Evolutionary conservation across 495 filamentous ascomycete genomes (phyloP).

Genomic region (Diplogelasinospora grovesii): DNA sequence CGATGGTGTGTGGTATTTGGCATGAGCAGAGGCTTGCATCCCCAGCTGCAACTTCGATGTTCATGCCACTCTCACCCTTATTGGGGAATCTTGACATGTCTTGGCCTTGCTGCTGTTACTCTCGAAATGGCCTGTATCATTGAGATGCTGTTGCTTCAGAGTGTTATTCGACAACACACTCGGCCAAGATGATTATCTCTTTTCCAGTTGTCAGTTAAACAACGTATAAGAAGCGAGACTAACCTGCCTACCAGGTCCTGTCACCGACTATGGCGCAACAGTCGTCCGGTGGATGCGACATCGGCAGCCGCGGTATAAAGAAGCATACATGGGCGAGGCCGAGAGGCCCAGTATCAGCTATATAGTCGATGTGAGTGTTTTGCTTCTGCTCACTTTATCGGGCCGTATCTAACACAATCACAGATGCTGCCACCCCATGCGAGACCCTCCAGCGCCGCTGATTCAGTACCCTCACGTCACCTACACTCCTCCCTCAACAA

Average conservation of each 20-base stretch:
- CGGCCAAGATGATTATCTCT: too few species aligned
- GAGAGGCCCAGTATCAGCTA: slow-evolving; percentile 85
- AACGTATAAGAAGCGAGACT: slow-evolving; percentile 12
- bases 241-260: slow-evolving; percentile 52
- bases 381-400: neutral
- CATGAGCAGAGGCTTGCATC: too few species aligned
- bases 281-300: slow-evolving; percentile 90
- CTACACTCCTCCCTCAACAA: slow-evolving; percentile 96
- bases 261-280: slow-evolving; percentile 93
- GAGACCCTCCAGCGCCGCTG: slow-evolving; percentile 61
- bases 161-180: too few species aligned
- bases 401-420: slow-evolving; percentile 15
- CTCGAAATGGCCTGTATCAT: too few species aligned
- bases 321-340: slow-evolving; percentile 57
- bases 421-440: slow-evolving; percentile 86
- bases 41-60: too few species aligned
- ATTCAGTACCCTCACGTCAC: slow-evolving; percentile 81
- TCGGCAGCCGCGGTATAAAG: slow-evolving; percentile 68
- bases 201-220: too few species aligned
- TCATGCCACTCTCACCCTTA: too few species aligned
- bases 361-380: slow-evolving; percentile 70
- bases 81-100: too few species aligned
- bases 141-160: too few species aligned
- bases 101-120: too few species aligned
- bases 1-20: too few species aligned